These are phyloP conservation scores for Monoraphidium neglectum DNA, from an alignment of 139 green algal genomes.

Conservation along the genomic window DNA sequence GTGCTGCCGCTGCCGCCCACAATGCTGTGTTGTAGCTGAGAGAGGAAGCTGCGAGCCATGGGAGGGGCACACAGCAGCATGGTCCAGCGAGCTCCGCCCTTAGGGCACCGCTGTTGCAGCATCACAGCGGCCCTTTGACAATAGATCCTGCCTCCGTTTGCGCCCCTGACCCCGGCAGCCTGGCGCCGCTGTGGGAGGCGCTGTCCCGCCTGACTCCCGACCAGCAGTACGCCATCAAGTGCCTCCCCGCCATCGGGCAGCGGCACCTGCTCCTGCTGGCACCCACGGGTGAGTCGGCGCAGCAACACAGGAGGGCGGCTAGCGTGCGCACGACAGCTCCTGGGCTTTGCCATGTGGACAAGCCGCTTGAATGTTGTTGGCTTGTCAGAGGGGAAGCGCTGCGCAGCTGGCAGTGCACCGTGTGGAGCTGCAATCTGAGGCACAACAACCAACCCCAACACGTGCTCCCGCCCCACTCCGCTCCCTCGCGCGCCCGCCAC, in stretches of 20 bases:
- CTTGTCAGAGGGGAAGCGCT: neutral
- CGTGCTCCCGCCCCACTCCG: neutral
- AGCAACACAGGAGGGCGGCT: neutral
- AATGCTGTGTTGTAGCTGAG: neutral
- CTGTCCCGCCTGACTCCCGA: conserved; percentile 31
- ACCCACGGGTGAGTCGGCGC: neutral
- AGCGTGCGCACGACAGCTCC: neutral
- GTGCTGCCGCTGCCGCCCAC: neutral
- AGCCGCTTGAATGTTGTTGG: neutral
- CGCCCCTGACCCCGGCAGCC: neutral
- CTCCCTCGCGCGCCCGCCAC: neutral
- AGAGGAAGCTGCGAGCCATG: neutral
- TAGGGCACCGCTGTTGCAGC: no score
- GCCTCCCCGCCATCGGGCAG: conserved; percentile 55
- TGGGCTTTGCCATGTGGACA: neutral
- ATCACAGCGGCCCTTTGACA: neutral
- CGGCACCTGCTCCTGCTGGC: conserved; percentile 48
- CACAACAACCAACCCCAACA: neutral
- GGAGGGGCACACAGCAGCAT: no score
- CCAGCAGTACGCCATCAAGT: conserved; percentile 42
- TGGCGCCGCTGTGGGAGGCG: conserved; percentile 17
- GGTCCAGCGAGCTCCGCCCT: no score
- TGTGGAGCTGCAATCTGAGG: neutral
- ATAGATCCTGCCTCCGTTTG: neutral
- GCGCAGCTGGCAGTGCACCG: neutral